phyloP scores from a whole-genome alignment of 306 rosid genomes.

The Sophora flavescens region DNA sequence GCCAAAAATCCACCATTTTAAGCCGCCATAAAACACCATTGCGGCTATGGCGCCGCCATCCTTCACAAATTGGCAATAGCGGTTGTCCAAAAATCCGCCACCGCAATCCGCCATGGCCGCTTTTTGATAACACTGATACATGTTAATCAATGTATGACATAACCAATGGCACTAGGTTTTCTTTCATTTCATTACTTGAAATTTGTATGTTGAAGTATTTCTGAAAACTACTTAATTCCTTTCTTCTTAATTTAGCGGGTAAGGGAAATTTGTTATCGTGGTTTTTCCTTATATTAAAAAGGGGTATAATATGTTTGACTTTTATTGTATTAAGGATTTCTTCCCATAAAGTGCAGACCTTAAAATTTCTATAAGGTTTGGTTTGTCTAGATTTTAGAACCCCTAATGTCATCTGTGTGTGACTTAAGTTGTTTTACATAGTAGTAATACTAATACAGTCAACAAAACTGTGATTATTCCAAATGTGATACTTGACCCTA shows the following conservation, averaged over 20 bases:
- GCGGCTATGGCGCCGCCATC: no score
- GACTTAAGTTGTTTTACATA: background rate
- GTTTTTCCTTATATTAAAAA: conserved; percentile 19
- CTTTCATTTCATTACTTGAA: conserved; percentile 12
- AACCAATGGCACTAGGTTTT: background rate
- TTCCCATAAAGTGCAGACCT: background rate
- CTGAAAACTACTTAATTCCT: background rate
- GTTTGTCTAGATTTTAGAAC: conserved; percentile 15
- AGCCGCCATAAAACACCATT: no score
- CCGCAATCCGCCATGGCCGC: no score
- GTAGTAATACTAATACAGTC: background rate
- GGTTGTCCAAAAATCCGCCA: no score
- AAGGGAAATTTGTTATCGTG: background rate
- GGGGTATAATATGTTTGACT: background rate
- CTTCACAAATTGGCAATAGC: no score
- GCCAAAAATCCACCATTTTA: no score
- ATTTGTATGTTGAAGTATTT: background rate
- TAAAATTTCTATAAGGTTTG: background rate
- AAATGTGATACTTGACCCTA: background rate
- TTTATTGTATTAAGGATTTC: background rate
- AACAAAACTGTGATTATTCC: background rate
- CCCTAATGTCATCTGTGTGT: conserved; percentile 16
- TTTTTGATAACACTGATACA: no score
- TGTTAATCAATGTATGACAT: conserved; percentile 1
- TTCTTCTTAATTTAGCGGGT: background rate